A percentile compares a stretch with the other conserved stretches of the same genome.
phyloP scores from a whole-genome alignment of 768 basidiomycete genomes.

The Porphyrellus cyaneotinctus region DNA sequence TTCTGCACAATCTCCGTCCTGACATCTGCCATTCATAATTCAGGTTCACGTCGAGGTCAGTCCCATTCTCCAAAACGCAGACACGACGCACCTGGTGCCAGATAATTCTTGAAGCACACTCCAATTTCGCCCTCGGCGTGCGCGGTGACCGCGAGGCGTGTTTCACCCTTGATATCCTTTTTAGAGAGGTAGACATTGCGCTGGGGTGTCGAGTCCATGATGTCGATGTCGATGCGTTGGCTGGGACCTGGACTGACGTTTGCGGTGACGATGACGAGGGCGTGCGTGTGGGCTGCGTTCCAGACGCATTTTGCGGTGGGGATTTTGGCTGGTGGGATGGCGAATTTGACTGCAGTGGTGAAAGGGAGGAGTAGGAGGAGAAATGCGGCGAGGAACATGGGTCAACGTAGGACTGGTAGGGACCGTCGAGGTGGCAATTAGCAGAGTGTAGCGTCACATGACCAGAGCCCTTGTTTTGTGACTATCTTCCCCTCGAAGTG shows the following conservation, averaged over 20 bases:
- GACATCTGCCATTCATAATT: constrained; percentile 36
- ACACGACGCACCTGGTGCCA: constrained; percentile 58
- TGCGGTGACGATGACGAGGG: constrained; percentile 94
- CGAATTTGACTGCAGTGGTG: constrained; percentile 77
- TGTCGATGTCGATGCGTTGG: constrained; percentile 91
- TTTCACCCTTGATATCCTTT: constrained; percentile 83
- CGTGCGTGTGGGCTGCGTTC: constrained; percentile 84
- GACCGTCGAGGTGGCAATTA: too few relatives aligned
- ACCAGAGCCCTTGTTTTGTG: too few relatives aligned
- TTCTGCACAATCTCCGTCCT: constrained; percentile 44
- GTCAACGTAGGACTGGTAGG: neutral
- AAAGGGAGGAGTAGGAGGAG: constrained; percentile 27
- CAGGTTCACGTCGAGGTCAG: neutral
- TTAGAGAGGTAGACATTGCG: constrained; percentile 91
- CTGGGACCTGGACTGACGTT: constrained; percentile 73
- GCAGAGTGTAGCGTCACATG: too few relatives aligned
- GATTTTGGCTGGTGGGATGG: constrained; percentile 63
- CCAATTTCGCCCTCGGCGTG: constrained; percentile 94
- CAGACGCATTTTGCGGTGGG: constrained; percentile 88
- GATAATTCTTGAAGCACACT: constrained; percentile 85
- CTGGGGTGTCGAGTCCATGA: constrained; percentile 80
- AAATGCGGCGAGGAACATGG: constrained; percentile 8
- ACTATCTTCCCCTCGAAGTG: neutral
- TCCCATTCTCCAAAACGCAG: too few relatives aligned
- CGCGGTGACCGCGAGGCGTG: constrained; percentile 88